Evolutionary conservation across 1,139 yeast genomes (phyloP).

Genomic region (Geotrichum histeridarum): DNA sequence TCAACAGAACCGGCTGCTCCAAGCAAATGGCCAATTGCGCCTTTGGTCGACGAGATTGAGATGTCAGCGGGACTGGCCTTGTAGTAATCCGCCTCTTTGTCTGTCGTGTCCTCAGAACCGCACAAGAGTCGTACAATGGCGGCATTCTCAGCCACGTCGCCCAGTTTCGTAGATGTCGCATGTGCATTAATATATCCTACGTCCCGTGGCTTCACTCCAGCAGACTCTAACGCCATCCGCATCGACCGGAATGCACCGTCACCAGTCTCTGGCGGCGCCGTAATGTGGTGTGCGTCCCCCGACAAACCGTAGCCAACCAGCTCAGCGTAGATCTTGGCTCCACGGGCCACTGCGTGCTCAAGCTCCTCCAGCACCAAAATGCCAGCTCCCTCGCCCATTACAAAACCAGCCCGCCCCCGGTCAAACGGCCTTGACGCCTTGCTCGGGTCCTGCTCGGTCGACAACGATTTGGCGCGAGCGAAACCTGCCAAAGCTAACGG

Average conservation of each 20-base stretch:
- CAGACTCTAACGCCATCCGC: constrained; percentile 62
- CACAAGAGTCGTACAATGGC: constrained; percentile 59
- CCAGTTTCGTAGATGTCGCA: constrained; percentile 87
- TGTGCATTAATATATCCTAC: constrained; percentile 89
- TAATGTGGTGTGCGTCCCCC: constrained; percentile 90
- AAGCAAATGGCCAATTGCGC: constrained; percentile 85
- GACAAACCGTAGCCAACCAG: constrained; percentile 82
- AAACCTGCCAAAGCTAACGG: constrained; percentile 89
- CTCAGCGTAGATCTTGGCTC: constrained; percentile 66
- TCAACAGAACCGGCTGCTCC: constrained; percentile 98
- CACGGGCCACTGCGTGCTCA: constrained; percentile 67
- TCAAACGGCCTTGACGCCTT: constrained; percentile 88
- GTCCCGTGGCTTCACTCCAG: constrained; percentile 42
- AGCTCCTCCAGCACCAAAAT: constrained; percentile 68
- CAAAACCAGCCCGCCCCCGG: constrained; percentile 72
- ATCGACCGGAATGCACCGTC: constrained; percentile 82
- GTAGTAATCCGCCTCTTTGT: constrained; percentile 14
- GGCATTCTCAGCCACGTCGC: constrained; percentile 80
- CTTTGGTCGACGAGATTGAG: constrained; percentile 77
- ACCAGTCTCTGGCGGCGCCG: constrained; percentile 82
- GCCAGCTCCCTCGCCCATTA: constrained; percentile 91
- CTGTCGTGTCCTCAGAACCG: constrained; percentile 30
- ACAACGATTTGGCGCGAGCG: constrained; percentile 80
- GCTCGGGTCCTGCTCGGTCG: constrained; percentile 59
- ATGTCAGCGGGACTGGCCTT: constrained; percentile 24